Conservation (phyloP, 345 rosid genomes). For the Psidium guajava region DNA sequence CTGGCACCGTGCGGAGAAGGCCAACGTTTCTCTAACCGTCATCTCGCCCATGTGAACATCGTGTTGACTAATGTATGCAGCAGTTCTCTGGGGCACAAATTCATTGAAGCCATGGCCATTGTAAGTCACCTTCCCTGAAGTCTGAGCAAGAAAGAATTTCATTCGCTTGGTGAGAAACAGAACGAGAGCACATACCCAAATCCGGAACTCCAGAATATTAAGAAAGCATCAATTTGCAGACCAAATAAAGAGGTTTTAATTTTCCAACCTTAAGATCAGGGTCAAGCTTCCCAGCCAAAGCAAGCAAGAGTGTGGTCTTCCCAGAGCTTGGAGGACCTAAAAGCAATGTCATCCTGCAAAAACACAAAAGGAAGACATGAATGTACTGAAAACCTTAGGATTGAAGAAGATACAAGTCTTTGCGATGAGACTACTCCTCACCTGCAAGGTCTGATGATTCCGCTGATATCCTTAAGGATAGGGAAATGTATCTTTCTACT, state of each 20-base stretch:
- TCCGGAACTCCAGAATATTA: not conserved
- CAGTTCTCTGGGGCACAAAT: constrained; percentile 56
- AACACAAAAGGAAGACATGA: not conserved
- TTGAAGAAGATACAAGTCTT: not conserved
- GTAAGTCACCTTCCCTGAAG: constrained; percentile 35
- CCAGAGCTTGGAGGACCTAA: constrained; percentile 90
- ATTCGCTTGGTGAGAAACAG: not conserved
- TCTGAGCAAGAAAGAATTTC: constrained; percentile 1
- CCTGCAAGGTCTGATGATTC: constrained; percentile 74
- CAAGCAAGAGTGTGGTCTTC: constrained; percentile 66
- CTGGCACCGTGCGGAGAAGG: not conserved
- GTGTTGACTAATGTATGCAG: constrained; percentile 61
- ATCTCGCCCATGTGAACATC: constrained; percentile 49
- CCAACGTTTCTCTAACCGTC: constrained; percentile 74
- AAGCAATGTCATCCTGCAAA: constrained; percentile 56
- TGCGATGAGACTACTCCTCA: not conserved
- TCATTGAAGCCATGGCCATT: constrained; percentile 43
- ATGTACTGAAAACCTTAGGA: not conserved
- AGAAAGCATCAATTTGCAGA: not conserved
- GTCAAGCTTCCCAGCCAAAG: constrained; percentile 75
- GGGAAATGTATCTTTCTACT: constrained; percentile 39
- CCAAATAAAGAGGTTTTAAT: not conserved
- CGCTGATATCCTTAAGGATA: constrained; percentile 60
- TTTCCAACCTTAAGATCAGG: constrained; percentile 34
- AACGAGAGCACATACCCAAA: not conserved